A percentile compares a stretch with the other conserved stretches of the same genome.
phyloP scores from a whole-genome alignment of 2,329 filamentous ascomycete genomes.

The Cladobotryum mycophilum region DNA sequence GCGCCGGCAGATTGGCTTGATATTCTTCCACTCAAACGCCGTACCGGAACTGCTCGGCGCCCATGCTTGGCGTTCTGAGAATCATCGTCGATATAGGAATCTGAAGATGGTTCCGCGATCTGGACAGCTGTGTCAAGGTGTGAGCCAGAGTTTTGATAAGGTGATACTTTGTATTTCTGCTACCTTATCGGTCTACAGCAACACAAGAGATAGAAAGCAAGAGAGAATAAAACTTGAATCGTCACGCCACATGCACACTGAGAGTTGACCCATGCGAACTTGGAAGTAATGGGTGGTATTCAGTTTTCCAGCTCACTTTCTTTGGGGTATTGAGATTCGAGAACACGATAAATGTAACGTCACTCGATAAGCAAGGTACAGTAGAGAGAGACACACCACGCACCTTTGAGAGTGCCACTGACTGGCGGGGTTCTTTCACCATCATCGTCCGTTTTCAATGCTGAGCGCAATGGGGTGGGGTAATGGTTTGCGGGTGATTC shows the following conservation, averaged over 20 bases:
- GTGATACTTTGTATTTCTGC: background rate
- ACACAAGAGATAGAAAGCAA: conserved; percentile 1
- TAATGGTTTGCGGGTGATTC: conserved; percentile 18
- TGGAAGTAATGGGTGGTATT: background rate
- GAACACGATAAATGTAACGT: background rate
- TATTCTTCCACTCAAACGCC: conserved; percentile 29
- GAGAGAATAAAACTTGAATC: background rate
- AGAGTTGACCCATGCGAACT: background rate
- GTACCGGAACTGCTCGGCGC: conserved; percentile 23
- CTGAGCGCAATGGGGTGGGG: conserved; percentile 30
- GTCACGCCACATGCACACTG: background rate
- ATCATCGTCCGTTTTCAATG: conserved; percentile 40
- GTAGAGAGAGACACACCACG: conserved; percentile 16
- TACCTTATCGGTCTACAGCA: conserved; percentile 1
- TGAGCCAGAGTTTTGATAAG: conserved; percentile 8
- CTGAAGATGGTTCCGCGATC: conserved; percentile 46
- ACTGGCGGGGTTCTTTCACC: conserved; percentile 29
- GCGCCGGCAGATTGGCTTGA: conserved; percentile 23
- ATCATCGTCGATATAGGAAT: conserved; percentile 28
- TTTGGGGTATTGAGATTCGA: background rate
- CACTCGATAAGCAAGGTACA: background rate
- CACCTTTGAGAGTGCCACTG: conserved; percentile 39
- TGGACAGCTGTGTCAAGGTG: conserved; percentile 40
- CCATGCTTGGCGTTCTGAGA: conserved; percentile 25
- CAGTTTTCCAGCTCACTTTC: background rate